Conservation (phyloP, 805 yeast species). For the Candida nemodendra region DNA sequence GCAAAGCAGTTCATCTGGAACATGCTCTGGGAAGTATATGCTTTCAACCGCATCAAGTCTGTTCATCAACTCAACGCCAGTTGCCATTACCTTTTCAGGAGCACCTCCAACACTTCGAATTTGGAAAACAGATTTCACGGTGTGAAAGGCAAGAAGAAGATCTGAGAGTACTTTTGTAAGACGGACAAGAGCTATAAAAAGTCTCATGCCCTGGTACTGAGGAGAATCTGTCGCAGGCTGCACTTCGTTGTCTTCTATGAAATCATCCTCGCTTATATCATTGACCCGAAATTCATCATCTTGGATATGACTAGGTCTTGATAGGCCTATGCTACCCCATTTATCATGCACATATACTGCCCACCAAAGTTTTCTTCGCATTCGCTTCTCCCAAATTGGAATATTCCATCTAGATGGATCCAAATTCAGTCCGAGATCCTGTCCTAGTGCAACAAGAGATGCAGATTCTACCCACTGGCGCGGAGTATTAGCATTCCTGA, state of each 20-base stretch:
- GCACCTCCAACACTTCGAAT: background rate
- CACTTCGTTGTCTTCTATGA: background rate
- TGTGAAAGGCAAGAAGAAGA: background rate
- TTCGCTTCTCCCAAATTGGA: background rate
- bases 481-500: background rate
- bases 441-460: background rate
- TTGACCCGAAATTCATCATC: background rate
- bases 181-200: background rate
- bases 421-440: background rate
- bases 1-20: background rate
- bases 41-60: background rate
- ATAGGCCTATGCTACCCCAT: background rate
- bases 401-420: background rate
- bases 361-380: background rate
- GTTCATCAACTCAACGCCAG: background rate
- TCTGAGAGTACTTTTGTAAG: background rate
- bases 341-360: background rate
- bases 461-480: background rate
- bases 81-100: background rate
- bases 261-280: background rate
- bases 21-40: background rate
- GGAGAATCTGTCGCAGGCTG: background rate
- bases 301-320: background rate
- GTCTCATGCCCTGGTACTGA: background rate
- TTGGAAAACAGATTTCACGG: background rate